Evolutionary conservation across 306 rosid species (phyloP).

Genomic region (Trifolium subterraneum): DNA sequence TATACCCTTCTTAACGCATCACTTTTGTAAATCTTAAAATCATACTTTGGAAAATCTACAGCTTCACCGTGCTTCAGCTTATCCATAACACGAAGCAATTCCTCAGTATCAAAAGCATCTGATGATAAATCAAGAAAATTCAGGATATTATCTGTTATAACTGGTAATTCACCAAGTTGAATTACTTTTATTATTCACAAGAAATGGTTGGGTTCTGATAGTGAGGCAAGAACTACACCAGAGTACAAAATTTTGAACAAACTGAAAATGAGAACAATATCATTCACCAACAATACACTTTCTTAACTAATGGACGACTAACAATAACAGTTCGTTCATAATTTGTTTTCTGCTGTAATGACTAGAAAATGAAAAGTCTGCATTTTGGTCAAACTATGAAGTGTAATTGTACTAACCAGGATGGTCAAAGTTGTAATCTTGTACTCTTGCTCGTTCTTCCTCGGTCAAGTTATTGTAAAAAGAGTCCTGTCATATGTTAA

Average conservation of each 20-base stretch:
- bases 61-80: slow-evolving; percentile 85
- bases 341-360: neutral
- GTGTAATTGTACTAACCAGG: slow-evolving; percentile 72
- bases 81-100: slow-evolving; percentile 81
- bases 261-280: no score
- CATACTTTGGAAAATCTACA: slow-evolving; percentile 92
- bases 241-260: no score
- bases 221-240: no score
- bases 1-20: slow-evolving; percentile 85
- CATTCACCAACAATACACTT: no score
- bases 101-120: slow-evolving; percentile 95
- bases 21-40: slow-evolving; percentile 87
- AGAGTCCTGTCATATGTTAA: slow-evolving; percentile 72
- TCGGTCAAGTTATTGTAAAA: slow-evolving; percentile 80
- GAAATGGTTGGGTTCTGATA: no score
- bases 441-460: slow-evolving; percentile 75
- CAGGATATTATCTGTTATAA: neutral
- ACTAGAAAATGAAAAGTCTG: neutral
- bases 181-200: no score
- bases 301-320: no score
- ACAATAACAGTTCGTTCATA: slow-evolving; percentile 1
- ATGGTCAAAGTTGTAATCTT: slow-evolving; percentile 97
- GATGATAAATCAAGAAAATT: slow-evolving; percentile 44
- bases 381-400: slow-evolving; percentile 8
- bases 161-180: no score